Evolutionary conservation across 2,329 filamentous ascomycete species (phyloP), one percentile per base, ranked within the genome.

Genomic region (Aspergillus fumigatus): DNA sequence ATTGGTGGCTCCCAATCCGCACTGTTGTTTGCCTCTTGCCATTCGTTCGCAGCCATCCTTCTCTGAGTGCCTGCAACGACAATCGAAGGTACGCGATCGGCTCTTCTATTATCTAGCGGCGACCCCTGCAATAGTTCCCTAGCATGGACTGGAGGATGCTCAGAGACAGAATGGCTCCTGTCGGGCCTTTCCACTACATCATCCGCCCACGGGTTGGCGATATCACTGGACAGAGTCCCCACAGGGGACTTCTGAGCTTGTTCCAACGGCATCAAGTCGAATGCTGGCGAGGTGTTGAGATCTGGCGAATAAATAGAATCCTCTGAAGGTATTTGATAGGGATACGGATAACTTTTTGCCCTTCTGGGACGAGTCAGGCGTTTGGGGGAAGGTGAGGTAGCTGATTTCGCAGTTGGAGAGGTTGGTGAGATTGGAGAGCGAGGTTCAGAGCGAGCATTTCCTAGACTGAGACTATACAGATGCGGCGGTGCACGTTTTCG

Each of bases 401-500:
- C 62, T 48, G 60, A 68, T 56, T 62, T 65, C 27, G 61, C 62
- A 54, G 65, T 67, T 41, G 65, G 67, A 40, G 60, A 78, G 61
- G 53, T 71, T 65, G 68, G 70, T 65, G 58, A 78, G 59, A 53
- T 70, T 64, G 69, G 68, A 65, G 55, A 75, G 55, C 48, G 73
- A 67, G 57, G 67, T 55, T 62, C 63, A 29, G 65, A 58, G 58
- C 60, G 63, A 60, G 63, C 63, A 66, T 67, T 65, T 55, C 68
- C 62, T 66, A 71, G 67, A 48, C 59, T 62, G 48, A 70, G 67
- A 55, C 68, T 68, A 43, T 71, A 62, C 49, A 74, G 67, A 56
- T 68, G 70, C 48, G 71, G 71, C 54, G 72, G 71, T 59, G 70
- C 70, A 62, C 64, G 65, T 64, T 74, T 74, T 59, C 71, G 71